These are phyloP conservation scores for Nicotiana attenuata DNA, from an alignment of 257 asterid species.

Conservation along the genomic window DNA sequence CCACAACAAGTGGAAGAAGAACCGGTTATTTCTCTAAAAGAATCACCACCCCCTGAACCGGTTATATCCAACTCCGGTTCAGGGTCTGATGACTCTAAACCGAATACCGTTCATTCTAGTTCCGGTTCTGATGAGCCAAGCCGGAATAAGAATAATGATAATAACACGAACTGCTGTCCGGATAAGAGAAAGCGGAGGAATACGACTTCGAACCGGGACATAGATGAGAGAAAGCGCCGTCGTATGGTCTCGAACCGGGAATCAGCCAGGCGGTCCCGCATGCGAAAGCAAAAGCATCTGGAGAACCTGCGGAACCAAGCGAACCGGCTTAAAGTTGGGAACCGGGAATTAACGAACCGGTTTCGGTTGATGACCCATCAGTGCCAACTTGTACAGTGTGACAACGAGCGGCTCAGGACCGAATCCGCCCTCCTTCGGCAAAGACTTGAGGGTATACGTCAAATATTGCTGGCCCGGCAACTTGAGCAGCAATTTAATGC, in stretches of 20 bases:
- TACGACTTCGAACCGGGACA: neutral
- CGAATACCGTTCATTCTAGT: conserved; percentile 10
- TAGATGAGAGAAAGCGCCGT: conserved; percentile 62
- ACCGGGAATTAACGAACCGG: conserved; percentile 65
- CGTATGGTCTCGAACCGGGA: conserved; percentile 93
- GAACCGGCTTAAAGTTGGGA: conserved; percentile 47
- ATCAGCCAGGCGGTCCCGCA: conserved; percentile 82
- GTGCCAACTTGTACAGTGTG: conserved; percentile 29
- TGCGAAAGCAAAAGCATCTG: conserved; percentile 74
- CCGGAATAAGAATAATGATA: neutral
- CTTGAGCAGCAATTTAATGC: conserved; percentile 47
- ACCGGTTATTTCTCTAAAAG: neutral
- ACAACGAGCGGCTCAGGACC: conserved; percentile 52
- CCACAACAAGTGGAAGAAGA: conserved; percentile 16
- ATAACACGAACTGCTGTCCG: conserved; percentile 19
- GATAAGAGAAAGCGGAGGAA: conserved; percentile 21
- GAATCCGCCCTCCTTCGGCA: conserved; percentile 65
- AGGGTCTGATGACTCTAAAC: conserved; percentile 36
- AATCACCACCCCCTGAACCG: conserved; percentile 33
- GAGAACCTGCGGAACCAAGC: conserved; percentile 73
- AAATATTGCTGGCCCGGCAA: conserved; percentile 57
- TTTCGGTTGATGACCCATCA: conserved; percentile 41
- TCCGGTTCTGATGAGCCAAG: conserved; percentile 34
- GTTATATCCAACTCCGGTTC: conserved; percentile 46
- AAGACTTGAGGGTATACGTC: conserved; percentile 69